These are phyloP conservation scores for Royoungia palumana DNA, from an alignment of 768 basidiomycete genomes.

Conservation along the genomic window DNA sequence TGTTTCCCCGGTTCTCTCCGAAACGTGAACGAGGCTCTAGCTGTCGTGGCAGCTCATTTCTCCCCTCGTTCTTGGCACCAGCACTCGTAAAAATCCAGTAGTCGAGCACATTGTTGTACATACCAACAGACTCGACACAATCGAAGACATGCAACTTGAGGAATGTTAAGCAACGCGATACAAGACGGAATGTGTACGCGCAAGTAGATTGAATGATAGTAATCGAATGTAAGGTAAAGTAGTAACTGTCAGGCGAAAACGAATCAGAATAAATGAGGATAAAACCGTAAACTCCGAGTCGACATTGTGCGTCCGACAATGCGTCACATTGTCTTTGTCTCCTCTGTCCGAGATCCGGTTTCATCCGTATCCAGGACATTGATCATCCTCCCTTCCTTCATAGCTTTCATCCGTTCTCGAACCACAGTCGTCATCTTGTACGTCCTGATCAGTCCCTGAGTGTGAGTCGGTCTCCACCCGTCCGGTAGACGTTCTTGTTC, in stretches of 20 bases:
- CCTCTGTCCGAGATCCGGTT: not conserved
- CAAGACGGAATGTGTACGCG: not conserved
- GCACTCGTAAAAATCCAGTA: no score
- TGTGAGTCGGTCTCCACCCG: constrained; percentile 32
- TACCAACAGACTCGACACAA: no score
- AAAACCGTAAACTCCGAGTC: not conserved
- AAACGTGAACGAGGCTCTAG: no score
- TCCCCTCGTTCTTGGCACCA: no score
- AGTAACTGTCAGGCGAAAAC: no score
- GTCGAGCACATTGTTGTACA: no score
- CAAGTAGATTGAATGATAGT: not conserved
- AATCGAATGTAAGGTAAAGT: not conserved
- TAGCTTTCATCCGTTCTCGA: constrained; percentile 26
- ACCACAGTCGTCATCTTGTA: constrained; percentile 28
- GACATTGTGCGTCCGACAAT: not conserved
- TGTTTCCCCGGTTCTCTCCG: not conserved
- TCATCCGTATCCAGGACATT: constrained; percentile 19
- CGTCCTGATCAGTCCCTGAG: constrained; percentile 28
- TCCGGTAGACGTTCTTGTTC: constrained; percentile 48
- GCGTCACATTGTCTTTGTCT: constrained; percentile 17
- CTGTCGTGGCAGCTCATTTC: no score
- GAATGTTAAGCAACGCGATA: no score
- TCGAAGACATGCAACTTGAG: no score
- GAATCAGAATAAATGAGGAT: not conserved
- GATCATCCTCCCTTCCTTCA: constrained; percentile 15